Percentiles rank a stretch among this genome's conserved stretches.
Conservation (phyloP, 2,329 filamentous ascomycete genomes). For the Leptographium lundbergii region DNA sequence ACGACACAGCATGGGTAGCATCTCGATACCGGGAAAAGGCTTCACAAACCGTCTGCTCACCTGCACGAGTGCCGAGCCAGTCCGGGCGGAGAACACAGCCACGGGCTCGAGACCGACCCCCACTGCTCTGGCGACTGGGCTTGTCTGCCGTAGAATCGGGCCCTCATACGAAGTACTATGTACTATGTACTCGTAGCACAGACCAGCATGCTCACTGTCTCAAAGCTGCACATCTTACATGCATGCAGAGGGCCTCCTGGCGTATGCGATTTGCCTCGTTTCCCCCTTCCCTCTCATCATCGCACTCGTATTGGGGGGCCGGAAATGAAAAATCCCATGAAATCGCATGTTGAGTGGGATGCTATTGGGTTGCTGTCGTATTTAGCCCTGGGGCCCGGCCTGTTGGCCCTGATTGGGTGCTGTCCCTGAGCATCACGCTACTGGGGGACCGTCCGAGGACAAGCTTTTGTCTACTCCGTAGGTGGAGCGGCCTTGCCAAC, state of each 20-base stretch:
- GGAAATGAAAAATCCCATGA: neutral
- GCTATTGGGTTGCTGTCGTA: neutral
- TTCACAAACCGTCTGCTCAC: no score
- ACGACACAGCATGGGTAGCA: neutral
- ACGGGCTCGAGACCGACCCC: neutral
- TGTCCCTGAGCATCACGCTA: neutral
- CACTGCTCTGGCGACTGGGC: neutral
- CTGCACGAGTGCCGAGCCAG: neutral
- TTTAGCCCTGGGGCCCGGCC: neutral
- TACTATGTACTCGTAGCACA: neutral
- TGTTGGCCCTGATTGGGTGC: neutral
- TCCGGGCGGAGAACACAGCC: neutral
- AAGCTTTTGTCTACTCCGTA: constrained; percentile 1
- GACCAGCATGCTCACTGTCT: neutral
- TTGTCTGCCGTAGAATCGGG: neutral
- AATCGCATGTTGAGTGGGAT: constrained; percentile 3
- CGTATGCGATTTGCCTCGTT: neutral
- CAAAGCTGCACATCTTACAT: neutral
- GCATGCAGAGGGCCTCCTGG: no score
- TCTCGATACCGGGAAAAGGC: no score
- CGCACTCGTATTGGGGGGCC: neutral
- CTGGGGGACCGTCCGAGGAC: neutral
- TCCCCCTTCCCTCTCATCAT: neutral
- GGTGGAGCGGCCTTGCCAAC: neutral
- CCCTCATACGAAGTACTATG: neutral